These are phyloP conservation scores for Angophora floribunda DNA, from an alignment of 345 rosid genomes.

Conservation along the genomic window DNA sequence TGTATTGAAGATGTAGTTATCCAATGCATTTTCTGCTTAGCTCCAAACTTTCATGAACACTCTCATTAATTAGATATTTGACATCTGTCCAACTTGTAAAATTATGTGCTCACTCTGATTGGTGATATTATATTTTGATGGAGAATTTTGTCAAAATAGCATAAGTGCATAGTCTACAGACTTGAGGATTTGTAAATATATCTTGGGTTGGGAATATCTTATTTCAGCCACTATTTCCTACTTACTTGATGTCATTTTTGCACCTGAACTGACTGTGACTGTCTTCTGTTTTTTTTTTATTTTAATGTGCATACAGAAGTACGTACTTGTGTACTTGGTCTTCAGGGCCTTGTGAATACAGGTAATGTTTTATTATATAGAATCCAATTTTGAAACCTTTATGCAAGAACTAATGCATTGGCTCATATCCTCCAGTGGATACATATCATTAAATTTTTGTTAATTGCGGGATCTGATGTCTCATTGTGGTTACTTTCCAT, in stretches of 20 bases:
- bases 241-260: not conserved
- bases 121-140: not conserved
- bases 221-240: not conserved
- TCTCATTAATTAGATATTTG: not conserved
- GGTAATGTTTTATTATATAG: conserved; percentile 20
- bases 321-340: conserved; percentile 33
- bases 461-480: not conserved
- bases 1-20: not conserved
- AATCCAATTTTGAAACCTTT: not conserved
- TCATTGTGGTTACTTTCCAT: not conserved
- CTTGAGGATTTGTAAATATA: not conserved
- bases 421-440: not conserved
- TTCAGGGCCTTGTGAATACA: conserved; percentile 37
- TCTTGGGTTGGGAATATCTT: not conserved
- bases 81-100: not conserved
- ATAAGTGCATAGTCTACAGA: not conserved
- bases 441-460: not conserved
- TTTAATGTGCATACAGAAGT: conserved; percentile 34
- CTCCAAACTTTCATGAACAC: not conserved
- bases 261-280: not conserved
- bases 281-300: not conserved
- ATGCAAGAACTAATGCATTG: not conserved
- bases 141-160: not conserved
- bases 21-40: not conserved
- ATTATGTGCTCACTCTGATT: not conserved